A percentile compares a stretch with the other conserved stretches of the same genome.
Evolutionary conservation across 192 early-diverging fungal genomes (phyloP).

Genomic region (Gamsiella multidivaricata): DNA sequence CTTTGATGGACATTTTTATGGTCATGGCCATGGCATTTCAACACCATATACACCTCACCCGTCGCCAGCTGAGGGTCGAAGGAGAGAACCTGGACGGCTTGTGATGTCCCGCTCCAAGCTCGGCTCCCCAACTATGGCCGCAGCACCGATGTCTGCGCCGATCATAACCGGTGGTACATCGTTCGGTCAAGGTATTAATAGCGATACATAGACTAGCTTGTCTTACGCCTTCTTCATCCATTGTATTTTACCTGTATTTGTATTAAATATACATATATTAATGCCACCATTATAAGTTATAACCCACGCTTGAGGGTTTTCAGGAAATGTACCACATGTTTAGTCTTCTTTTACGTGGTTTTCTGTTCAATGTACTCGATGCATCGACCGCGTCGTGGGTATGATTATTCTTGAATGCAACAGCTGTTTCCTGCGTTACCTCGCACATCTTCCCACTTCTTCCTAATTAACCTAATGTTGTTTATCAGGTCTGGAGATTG

Average conservation of each 20-base stretch:
- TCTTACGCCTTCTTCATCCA: background rate
- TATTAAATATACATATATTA: background rate
- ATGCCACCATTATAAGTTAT: too few species aligned
- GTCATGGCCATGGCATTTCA: slow-evolving; percentile 8
- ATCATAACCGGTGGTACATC: background rate
- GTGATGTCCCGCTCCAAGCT: slow-evolving; percentile 42
- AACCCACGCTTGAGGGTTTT: too few species aligned
- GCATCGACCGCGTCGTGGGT: too few species aligned
- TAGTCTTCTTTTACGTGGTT: too few species aligned
- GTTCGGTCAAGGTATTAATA: background rate
- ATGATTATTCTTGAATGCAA: too few species aligned
- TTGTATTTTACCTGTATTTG: slow-evolving; percentile 15
- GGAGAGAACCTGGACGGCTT: slow-evolving; percentile 19
- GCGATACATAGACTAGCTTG: too few species aligned
- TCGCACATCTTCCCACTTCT: too few species aligned
- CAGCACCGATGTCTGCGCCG: slow-evolving; percentile 1
- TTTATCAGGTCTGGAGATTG: too few species aligned
- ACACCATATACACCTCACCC: background rate
- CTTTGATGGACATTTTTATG: slow-evolving; percentile 20
- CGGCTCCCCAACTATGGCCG: slow-evolving; percentile 8
- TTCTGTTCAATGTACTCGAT: too few species aligned
- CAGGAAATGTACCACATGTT: too few species aligned
- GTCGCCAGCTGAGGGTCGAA: background rate
- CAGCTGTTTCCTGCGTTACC: too few species aligned
- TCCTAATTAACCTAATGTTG: too few species aligned